phyloP scores from a whole-genome alignment of 768 basidiomycete genomes.

The Lanmaoa pseudosensibilis region DNA sequence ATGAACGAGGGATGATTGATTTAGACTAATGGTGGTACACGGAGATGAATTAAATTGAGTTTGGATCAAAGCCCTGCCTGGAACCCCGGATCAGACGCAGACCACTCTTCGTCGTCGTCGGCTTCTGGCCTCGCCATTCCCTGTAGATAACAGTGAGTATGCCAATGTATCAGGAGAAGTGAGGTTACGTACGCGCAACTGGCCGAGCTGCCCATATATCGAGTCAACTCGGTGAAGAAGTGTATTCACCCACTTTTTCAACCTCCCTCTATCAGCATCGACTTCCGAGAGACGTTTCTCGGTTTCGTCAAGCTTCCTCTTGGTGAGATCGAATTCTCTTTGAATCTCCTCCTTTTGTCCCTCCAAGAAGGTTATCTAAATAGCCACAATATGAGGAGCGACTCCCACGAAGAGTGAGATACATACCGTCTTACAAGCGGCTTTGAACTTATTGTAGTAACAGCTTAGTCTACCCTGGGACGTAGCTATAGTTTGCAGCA shows the following conservation, averaged over 20 bases:
- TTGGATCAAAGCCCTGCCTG: background rate
- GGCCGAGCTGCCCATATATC: constrained; percentile 9
- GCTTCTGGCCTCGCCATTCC: constrained; percentile 4
- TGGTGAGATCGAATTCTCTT: constrained; percentile 13
- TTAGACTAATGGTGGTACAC: background rate
- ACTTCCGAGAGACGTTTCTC: constrained; percentile 18
- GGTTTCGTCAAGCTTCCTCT: constrained; percentile 21
- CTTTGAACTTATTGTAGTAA: constrained; percentile 13
- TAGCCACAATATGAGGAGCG: background rate
- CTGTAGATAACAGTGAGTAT: constrained; percentile 5
- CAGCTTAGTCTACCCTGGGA: constrained; percentile 14
- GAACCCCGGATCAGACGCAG: background rate
- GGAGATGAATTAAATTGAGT: background rate
- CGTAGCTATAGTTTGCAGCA: constrained; percentile 19
- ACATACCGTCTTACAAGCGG: constrained; percentile 14
- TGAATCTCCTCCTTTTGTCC: constrained; percentile 15
- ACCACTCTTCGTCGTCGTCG: constrained; percentile 1
- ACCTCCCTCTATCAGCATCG: constrained; percentile 12
- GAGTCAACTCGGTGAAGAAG: constrained; percentile 12
- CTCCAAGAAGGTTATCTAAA: constrained; percentile 19
- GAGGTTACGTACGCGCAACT: constrained; percentile 11
- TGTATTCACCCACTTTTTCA: constrained; percentile 9
- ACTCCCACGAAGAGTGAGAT: background rate
- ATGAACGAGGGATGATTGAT: background rate
- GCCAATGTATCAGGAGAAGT: background rate